Evolutionary conservation across 441 rosid species (phyloP), one percentile per base, ranked within the genome.

Genomic region (Euphorbia corollata): DNA sequence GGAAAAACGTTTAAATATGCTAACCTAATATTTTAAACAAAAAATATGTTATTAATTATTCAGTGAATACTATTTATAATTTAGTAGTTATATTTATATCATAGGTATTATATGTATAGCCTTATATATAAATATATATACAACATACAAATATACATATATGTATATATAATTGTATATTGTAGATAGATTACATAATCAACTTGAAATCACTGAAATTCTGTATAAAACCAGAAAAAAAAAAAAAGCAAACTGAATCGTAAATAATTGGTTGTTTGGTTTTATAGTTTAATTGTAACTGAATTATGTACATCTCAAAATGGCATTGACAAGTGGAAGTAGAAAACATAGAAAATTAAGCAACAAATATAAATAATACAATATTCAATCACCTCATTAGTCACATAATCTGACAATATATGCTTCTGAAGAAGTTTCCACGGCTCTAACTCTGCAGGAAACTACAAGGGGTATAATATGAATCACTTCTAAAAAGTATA

Each of bases 391-490:
- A 90, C 99, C 95, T 95, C 96, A 57, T 83, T 86, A 72, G 78
- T 84, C 69, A 86, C 72, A 78, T 92, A 92, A 81, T 95, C 98
- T 10, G 92, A 81, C 68, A 89, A 80, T 71, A 95, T 80, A 69
- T 92, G 96, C 78, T 87, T 84, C 75, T 84, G 87, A 57, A 95
- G 88, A 56, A 83, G 70, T 79, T 85, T 84, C 99, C 97, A 91
- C 24, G 91, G 87, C 65, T 92, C 97, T 71, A 92, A 79, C 80
- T 95, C 98, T 20, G 79, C 85, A 45, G 96, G 96, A 73, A 88
- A 84, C 99, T 95, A 83, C 77, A 80, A 80, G 61, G 57, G 67
- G 63, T 32, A 64, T 59, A 63, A 38, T 36, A 56, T 36, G 58
- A 50, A 63, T 50, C 43, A 63, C 22, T 64, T 56, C 45, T 19